Base-by-base conservation (phyloP, 768 basidiomycete species). In the Leccinum rimulosum region DNA sequence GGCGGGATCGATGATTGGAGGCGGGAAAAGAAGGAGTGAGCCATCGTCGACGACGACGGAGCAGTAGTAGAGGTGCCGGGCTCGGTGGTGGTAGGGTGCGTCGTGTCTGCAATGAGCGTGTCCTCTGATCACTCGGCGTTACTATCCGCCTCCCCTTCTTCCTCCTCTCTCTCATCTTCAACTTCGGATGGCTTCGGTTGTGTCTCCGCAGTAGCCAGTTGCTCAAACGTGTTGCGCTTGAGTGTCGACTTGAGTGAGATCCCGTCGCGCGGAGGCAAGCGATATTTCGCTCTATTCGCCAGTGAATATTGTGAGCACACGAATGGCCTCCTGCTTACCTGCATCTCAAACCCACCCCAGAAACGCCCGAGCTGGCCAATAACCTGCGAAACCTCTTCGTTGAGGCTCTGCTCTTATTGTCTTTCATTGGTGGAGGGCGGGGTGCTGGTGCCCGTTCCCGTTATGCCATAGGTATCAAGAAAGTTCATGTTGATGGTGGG, bases 311-410 rank as follows among this genome's bases (percentile, higher is more conserved):
- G 36, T 15, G 15, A 8, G 15, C 36, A 15, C 17, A 17, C 7
- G 6, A 15, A 38, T 17, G 15, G 7, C 15, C 52, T 48, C n/a
- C 25, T 25, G 25, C 25, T 2, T 25, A 25, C 25, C 25, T 25
- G 25, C 25, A 25, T 25, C 25, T 3, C 3, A 25, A 25, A 25
- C 25, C 25, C 25, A 25, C 93, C 93, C 95, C 95, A 97, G 69
- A 94, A 87, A 54, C 88, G 80, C 30, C 87, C 86, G 12, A 96
- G 77, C 67, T 92, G 88, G n/a, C 91, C 91, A 45, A 95, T 84
- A 25, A 94, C 94, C 67, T 96, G 88, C 2, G 82, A 82, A 14
- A 97, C 27, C 27, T 27, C 27, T 27, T 27, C 27, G 27, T 27
- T 27, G 4, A 27, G 27, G 27, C 27, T 27, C 27, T 71, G 80